Conservation (phyloP, 805 yeast species). For the Metahyphopichia silvanorum region DNA sequence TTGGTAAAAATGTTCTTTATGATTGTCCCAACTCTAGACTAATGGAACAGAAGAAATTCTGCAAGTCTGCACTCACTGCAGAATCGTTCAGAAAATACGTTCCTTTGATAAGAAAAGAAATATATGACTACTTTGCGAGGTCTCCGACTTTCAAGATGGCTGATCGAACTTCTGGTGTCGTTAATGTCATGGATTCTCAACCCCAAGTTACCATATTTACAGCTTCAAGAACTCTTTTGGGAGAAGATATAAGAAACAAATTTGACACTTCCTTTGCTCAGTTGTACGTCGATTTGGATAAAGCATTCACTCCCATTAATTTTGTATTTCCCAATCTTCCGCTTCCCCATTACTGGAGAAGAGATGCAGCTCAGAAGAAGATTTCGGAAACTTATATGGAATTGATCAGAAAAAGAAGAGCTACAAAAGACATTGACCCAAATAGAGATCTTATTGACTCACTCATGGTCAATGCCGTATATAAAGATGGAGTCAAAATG, state of each 20-base stretch:
- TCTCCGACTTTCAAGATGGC: conserved; percentile 47
- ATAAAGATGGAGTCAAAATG: conserved; percentile 93
- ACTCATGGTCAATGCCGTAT: conserved; percentile 74
- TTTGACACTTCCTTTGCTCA: conserved; percentile 82
- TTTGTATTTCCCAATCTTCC: conserved; percentile 95
- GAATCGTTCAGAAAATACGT: conserved; percentile 84
- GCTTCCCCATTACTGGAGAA: conserved; percentile 73
- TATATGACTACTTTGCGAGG: conserved; percentile 57
- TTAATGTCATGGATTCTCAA: conserved; percentile 76
- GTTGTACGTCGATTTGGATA: conserved; percentile 86
- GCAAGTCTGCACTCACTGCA: conserved; percentile 80
- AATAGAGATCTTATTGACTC: conserved; percentile 89
- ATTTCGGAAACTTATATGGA: conserved; percentile 80
- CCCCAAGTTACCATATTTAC: conserved; percentile 96
- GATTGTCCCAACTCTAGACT: conserved; percentile 91
- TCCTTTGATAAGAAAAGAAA: conserved; percentile 82
- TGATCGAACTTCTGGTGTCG: conserved; percentile 40
- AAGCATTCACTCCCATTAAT: conserved; percentile 94
- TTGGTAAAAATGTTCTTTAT: conserved; percentile 95
- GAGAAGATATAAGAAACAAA: conserved; percentile 83
- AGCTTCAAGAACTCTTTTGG: conserved; percentile 87
- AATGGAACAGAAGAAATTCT: conserved; percentile 98
- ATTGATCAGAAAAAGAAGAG: conserved; percentile 72
- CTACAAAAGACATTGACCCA: conserved; percentile 64
- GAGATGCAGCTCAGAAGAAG: conserved; percentile 84